Percentiles rank a stretch among this genome's conserved stretches.
Conservation (phyloP, 352 stramenopile species). For the Phytophthora citrophthora region DNA sequence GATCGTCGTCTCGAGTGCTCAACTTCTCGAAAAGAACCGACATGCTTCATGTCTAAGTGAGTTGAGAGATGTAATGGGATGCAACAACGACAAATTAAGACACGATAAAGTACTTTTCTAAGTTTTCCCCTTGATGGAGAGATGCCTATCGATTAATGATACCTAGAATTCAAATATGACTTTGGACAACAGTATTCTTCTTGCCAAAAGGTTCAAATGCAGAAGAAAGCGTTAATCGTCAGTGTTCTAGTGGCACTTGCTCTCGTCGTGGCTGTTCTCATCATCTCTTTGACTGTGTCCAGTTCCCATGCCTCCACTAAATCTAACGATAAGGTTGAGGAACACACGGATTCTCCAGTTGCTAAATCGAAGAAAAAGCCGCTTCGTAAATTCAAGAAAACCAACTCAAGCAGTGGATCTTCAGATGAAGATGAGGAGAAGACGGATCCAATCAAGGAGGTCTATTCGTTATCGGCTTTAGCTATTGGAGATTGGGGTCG, state of each 20-base stretch:
- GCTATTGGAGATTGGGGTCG: conserved; percentile 83
- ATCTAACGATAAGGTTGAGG: conserved; percentile 10
- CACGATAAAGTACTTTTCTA: not conserved
- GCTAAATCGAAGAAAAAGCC: conserved; percentile 1
- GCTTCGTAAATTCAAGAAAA: conserved; percentile 28
- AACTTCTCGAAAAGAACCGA: conserved; percentile 3
- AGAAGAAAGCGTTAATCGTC: conserved; percentile 42
- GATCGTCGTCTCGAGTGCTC: conserved; percentile 13
- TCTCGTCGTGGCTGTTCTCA: conserved; percentile 48
- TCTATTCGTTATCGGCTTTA: conserved; percentile 58
- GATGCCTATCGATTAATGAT: conserved; percentile 3
- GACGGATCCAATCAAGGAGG: conserved; percentile 42
- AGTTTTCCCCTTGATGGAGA: not conserved
- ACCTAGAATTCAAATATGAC: not conserved
- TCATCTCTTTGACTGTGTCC: conserved; percentile 51
- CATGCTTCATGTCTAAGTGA: conserved; percentile 18
- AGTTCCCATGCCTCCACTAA: conserved; percentile 28
- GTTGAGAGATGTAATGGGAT: conserved; percentile 15
- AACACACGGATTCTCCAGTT: conserved; percentile 3
- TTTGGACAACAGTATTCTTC: conserved; percentile 18
- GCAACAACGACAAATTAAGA: conserved; percentile 20
- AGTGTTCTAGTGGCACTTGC: conserved; percentile 43
- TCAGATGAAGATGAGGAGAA: conserved; percentile 38
- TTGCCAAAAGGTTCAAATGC: conserved; percentile 24
- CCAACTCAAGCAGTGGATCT: conserved; percentile 26